Evolutionary conservation across 805 yeast genomes (phyloP), one percentile per base, ranked within the genome.

Genomic region (Brettanomyces anomalus): DNA sequence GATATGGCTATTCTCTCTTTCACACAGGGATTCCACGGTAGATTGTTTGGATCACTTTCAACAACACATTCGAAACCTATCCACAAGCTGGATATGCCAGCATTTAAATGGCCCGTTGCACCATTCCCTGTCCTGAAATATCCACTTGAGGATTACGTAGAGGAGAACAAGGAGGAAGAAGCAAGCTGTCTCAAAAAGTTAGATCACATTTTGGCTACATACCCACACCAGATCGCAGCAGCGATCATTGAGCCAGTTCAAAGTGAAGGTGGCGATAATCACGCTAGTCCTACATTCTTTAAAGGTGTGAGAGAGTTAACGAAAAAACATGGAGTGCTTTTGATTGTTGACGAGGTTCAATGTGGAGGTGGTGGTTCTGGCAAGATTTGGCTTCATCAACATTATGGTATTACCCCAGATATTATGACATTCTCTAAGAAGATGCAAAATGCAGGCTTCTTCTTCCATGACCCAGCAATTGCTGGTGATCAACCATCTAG

Each of bases 191-290:
- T 75, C 48, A 64, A 55, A 5, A 69, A 56, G 33, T 62, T 75
- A 38, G 78, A 74, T 49, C 47, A 53, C 3, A 57, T 67, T 31
- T 55, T 72, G 49, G 50, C 57, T 37, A 54, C 60, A 36, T 66
- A 67, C 48, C 70, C 72, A 26, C 58, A 61, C 38, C 61, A 66
- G 37, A 64, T 75, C 44, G 80, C 81, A 11, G 81, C 77, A 40
- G 60, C 70, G 28, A 71, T 75, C 33, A 66, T 73, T 28, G 81
- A 75, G 58, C 81, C 81, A 8, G 79, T 80, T 48, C 86, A 80
- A 62, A 72, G 85, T 6, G 86, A 80, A 66, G 86, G 85, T 56
- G 86, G 86, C 56, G 86, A 80, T 59, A 80, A 80, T 66, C 86
- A 80, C 52, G 85, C 81, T 0, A 70, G 81, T 13, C 61, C 75